These are phyloP conservation scores for Phragmites australis DNA, from an alignment of 176 grass and related monocot genomes.

Conservation along the genomic window DNA sequence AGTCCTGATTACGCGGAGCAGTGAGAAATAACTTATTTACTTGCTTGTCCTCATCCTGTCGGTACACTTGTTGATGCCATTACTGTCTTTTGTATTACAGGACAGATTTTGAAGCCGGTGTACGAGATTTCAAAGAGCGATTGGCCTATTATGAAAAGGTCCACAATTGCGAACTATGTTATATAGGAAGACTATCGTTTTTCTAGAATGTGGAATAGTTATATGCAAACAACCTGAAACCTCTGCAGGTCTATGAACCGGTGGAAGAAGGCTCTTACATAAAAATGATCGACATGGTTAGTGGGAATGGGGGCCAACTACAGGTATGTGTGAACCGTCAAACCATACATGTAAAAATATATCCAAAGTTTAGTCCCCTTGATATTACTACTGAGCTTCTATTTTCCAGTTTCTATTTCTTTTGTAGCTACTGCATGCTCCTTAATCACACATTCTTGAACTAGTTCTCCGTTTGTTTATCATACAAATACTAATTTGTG, in stretches of 20 bases:
- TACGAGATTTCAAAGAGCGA: constrained; percentile 89
- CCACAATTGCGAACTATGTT: constrained; percentile 32
- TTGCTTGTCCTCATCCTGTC: background rate
- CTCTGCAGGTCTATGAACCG: constrained; percentile 78
- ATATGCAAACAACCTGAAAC: constrained; percentile 25
- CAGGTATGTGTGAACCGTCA: constrained; percentile 53
- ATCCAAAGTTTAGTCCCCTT: constrained; percentile 11
- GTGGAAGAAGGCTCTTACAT: constrained; percentile 96
- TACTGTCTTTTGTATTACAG: constrained; percentile 48
- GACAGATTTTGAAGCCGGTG: constrained; percentile 91
- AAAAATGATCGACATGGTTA: constrained; percentile 98
- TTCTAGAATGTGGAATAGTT: constrained; percentile 25
- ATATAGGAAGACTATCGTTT: background rate
- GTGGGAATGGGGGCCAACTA: constrained; percentile 77
- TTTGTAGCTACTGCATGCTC: background rate
- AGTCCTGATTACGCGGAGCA: constrained; percentile 98
- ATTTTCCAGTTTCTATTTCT: constrained; percentile 8
- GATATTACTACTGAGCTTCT: constrained; percentile 6
- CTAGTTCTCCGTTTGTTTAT: background rate
- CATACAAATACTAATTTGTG: constrained; percentile 26
- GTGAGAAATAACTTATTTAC: constrained; percentile 57
- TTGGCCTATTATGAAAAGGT: constrained; percentile 97
- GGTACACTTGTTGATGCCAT: constrained; percentile 19
- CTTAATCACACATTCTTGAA: constrained; percentile 3
- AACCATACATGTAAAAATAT: constrained; percentile 26